These are phyloP conservation scores for Solanum lycopersicoides DNA, from an alignment of 257 asterid genomes.

Conservation along the genomic window DNA sequence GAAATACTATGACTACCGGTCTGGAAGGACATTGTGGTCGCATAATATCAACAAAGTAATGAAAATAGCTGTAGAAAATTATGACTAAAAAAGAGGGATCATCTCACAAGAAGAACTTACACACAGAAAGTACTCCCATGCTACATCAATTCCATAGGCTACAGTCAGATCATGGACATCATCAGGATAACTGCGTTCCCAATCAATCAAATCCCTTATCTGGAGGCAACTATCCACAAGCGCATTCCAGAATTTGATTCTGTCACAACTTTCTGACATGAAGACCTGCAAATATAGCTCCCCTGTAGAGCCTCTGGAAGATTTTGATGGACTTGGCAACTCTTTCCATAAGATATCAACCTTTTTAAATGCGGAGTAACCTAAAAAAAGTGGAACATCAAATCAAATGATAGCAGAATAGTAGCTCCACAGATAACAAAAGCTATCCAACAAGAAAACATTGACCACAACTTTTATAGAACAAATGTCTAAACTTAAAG, in stretches of 20 bases:
- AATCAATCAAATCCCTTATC: constrained; percentile 62
- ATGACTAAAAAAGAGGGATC: neutral
- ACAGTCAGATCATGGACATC: constrained; percentile 50
- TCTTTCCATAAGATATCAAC: constrained; percentile 90
- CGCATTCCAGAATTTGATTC: constrained; percentile 54
- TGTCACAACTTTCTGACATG: constrained; percentile 61
- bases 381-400: constrained; percentile 3
- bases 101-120: constrained; percentile 39
- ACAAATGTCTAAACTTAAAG: neutral
- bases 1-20: neutral
- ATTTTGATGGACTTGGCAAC: constrained; percentile 22
- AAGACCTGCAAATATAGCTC: constrained; percentile 51
- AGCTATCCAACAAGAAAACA: neutral
- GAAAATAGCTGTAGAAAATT: neutral
- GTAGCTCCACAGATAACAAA: neutral
- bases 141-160: constrained; percentile 64
- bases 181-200: constrained; percentile 94
- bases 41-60: neutral
- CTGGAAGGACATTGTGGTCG: neutral
- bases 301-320: constrained; percentile 28
- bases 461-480: neutral
- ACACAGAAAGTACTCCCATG: constrained; percentile 44
- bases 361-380: constrained; percentile 64
- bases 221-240: constrained; percentile 47
- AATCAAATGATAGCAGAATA: neutral